Conservation (phyloP, 2,329 filamentous ascomycete genomes). For the Aspergillus sp. region DNA sequence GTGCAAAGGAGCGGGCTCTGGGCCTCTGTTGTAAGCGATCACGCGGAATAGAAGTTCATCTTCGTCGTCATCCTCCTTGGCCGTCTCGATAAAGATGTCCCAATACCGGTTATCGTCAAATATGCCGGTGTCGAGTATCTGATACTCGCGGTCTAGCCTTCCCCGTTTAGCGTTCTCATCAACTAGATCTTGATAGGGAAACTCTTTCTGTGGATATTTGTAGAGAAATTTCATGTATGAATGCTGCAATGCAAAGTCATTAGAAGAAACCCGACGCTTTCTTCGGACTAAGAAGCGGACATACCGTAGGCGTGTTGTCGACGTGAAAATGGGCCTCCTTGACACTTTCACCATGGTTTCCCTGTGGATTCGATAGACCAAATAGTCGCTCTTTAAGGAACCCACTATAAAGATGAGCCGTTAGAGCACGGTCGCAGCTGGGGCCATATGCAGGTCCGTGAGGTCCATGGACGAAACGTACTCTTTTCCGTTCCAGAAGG, state of each 20-base stretch:
- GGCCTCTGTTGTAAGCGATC: constrained; percentile 93
- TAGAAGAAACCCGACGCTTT: background rate
- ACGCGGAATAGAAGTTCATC: constrained; percentile 92
- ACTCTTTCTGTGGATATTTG: constrained; percentile 90
- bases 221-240: constrained; percentile 99
- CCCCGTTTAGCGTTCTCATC: constrained; percentile 77
- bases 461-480: constrained; percentile 44
- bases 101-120: constrained; percentile 92
- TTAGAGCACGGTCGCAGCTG: background rate
- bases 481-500: constrained; percentile 98
- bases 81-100: constrained; percentile 96
- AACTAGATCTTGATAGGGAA: constrained; percentile 87
- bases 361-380: constrained; percentile 91
- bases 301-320: constrained; percentile 80
- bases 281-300: constrained; percentile 12
- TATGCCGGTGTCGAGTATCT: constrained; percentile 82
- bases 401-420: constrained; percentile 55
- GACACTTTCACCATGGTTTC: constrained; percentile 94
- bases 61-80: constrained; percentile 87
- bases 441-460: background rate
- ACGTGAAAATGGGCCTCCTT: constrained; percentile 97
- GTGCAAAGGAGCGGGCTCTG: constrained; percentile 85
- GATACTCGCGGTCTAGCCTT: constrained; percentile 82
- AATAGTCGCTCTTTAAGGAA: constrained; percentile 95
- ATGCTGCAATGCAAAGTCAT: constrained; percentile 57